Conservation (phyloP, 2,329 filamentous ascomycete species). For the Fusarium hainanense region DNA sequence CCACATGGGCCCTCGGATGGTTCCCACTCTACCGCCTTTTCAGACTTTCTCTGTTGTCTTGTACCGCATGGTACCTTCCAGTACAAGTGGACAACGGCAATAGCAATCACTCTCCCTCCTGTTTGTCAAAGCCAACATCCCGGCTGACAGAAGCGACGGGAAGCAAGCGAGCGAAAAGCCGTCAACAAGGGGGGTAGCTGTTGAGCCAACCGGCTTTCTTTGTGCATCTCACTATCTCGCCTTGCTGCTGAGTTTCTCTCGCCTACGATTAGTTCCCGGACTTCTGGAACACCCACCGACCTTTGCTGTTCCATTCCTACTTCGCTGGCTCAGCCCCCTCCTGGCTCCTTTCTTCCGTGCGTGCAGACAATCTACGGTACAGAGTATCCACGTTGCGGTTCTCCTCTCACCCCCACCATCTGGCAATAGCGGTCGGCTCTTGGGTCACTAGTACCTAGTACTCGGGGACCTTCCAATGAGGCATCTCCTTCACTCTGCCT, state of each 20-base stretch:
- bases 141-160: constrained; percentile 43
- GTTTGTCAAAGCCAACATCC: constrained; percentile 32
- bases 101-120: constrained; percentile 23
- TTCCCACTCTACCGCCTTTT: constrained; percentile 26
- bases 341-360: constrained; percentile 12
- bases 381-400: constrained; percentile 32
- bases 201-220: constrained; percentile 38
- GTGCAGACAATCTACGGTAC: constrained; percentile 12
- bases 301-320: constrained; percentile 18
- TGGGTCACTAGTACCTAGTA: constrained; percentile 22
- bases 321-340: constrained; percentile 20
- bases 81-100: constrained; percentile 26
- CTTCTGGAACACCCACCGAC: constrained; percentile 37
- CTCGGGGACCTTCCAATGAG: constrained; percentile 30
- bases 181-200: constrained; percentile 34
- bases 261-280: constrained; percentile 46
- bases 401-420: constrained; percentile 35
- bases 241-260: constrained; percentile 37
- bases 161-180: constrained; percentile 45
- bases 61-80: constrained; percentile 15
- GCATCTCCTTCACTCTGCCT: constrained; percentile 15
- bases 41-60: constrained; percentile 1
- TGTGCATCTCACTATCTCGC: constrained; percentile 43
- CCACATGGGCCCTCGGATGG: constrained; percentile 24
- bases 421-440: constrained; percentile 40